Conservation (phyloP, 192 early-diverging fungal species). For the Glomus cerebriforme region DNA sequence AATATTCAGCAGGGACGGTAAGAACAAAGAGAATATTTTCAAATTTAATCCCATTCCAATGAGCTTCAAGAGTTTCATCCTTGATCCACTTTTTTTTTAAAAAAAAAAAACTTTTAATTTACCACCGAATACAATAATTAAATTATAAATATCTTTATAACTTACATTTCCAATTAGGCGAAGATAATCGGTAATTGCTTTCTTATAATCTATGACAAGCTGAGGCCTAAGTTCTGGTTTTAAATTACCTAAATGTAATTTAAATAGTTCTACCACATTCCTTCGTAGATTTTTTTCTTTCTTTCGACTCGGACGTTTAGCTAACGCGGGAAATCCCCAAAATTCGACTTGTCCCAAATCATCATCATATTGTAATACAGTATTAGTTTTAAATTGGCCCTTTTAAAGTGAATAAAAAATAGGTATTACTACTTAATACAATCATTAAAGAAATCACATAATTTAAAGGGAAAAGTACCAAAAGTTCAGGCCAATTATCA, state of each 20-base stretch:
- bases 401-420: background rate
- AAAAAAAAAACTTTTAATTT: no score
- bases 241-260: background rate
- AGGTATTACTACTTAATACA: background rate
- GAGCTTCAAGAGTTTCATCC: background rate
- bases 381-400: background rate
- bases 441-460: no score
- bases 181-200: conserved; percentile 11
- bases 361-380: background rate
- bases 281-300: background rate
- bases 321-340: background rate
- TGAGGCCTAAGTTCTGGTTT: no score
- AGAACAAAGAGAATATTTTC: background rate
- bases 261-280: background rate
- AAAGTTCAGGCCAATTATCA: no score
- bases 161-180: background rate
- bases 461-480: no score
- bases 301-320: background rate
- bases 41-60: background rate
- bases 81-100: no score
- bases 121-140: background rate
- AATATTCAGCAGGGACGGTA: background rate
- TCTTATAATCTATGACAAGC: background rate
- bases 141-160: no score
- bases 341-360: background rate